These are phyloP conservation scores for Saccharomycopsis javanensis DNA, from an alignment of 805 yeast genomes.

Conservation along the genomic window DNA sequence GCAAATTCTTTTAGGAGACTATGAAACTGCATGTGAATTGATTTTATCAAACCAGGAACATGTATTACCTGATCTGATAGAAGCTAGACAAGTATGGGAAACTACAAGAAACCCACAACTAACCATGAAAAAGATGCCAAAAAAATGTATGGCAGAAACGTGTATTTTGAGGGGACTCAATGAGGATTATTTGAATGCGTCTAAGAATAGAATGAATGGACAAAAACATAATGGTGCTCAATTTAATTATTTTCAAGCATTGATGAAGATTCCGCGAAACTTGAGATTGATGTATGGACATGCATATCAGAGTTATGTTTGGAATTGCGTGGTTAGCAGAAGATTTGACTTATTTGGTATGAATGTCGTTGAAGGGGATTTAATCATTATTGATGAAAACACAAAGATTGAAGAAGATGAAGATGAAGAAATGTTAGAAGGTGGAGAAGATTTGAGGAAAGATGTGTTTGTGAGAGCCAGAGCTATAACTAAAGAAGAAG, in stretches of 20 bases:
- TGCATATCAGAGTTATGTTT: slow-evolving; percentile 91
- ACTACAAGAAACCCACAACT: slow-evolving; percentile 53
- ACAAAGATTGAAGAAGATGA: slow-evolving; percentile 23
- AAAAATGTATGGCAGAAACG: slow-evolving; percentile 76
- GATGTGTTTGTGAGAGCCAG: slow-evolving; percentile 56
- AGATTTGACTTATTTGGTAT: slow-evolving; percentile 66
- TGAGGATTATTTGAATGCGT: slow-evolving; percentile 37
- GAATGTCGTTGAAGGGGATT: slow-evolving; percentile 68
- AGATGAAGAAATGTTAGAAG: slow-evolving; percentile 38
- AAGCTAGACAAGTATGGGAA: slow-evolving; percentile 77
- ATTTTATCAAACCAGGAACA: slow-evolving; percentile 79
- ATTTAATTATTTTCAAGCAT: slow-evolving; percentile 50
- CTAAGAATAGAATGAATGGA: slow-evolving; percentile 35
- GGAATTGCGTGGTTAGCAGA: slow-evolving; percentile 81
- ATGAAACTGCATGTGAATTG: slow-evolving; percentile 72
- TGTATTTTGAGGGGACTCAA: slow-evolving; percentile 55
- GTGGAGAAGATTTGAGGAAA: slow-evolving; percentile 62
- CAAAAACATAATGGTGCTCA: slow-evolving; percentile 27
- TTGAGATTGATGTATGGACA: slow-evolving; percentile 92
- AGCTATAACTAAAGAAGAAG: slow-evolving; percentile 66
- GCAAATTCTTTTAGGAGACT: slow-evolving; percentile 56
- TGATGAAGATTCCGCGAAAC: slow-evolving; percentile 86
- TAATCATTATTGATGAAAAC: slow-evolving; percentile 40
- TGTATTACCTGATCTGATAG: slow-evolving; percentile 72
- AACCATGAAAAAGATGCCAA: slow-evolving; percentile 75